Conservation (phyloP, 78 protist genomes). For the Emiliania huxleyi region DNA sequence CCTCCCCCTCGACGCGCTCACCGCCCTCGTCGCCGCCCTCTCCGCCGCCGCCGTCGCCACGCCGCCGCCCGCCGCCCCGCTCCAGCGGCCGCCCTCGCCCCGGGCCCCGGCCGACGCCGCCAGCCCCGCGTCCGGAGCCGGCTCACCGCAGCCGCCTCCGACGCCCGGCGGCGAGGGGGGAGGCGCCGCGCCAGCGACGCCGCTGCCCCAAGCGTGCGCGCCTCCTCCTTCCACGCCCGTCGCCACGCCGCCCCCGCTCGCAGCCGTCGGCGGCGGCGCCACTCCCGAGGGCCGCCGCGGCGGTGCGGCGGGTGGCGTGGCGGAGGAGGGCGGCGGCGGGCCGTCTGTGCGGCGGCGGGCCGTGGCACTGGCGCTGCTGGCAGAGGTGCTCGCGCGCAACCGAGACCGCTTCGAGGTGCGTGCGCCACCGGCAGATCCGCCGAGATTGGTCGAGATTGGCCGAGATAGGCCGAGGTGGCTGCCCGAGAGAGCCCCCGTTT, state of each 20-base stretch:
- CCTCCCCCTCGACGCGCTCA: neutral
- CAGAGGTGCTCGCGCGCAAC: neutral
- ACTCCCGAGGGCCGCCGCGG: no score
- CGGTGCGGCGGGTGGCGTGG: no score
- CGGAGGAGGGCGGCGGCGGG: no score
- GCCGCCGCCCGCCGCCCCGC: neutral
- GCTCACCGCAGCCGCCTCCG: neutral
- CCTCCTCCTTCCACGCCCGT: neutral
- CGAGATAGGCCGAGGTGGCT: no score
- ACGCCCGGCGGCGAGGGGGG: neutral
- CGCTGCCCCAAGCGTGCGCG: neutral
- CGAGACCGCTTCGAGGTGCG: neutral
- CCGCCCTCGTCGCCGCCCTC: neutral
- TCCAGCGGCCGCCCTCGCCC: neutral
- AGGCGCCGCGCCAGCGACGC: neutral
- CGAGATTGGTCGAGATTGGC: no score
- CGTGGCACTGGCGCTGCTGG: neutral
- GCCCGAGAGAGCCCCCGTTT: no score
- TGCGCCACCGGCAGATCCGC: no score
- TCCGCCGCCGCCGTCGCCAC: neutral
- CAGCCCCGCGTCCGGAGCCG: neutral
- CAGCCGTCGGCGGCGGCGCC: neutral
- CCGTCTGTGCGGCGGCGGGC: neutral
- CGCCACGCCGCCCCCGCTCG: neutral
- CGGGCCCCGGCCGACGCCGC: neutral